Percentiles rank a stretch among this genome's conserved stretches.
These are phyloP conservation scores for Chaetoceros muelleri DNA, from an alignment of 108 stramenopile genomes.

Conservation along the genomic window DNA sequence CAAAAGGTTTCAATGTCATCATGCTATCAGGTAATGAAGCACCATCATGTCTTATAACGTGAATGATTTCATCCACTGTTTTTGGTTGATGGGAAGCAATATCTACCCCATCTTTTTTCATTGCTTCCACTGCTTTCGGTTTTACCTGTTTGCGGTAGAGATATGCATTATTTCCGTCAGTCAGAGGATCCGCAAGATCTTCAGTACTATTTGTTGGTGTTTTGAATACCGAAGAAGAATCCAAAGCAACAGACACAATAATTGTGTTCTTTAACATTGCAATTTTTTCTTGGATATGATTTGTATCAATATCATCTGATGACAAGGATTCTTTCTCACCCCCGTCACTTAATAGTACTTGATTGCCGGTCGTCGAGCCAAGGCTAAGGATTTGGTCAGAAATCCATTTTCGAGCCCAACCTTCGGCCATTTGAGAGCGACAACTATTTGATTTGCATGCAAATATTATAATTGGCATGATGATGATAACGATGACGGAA, in stretches of 20 bases:
- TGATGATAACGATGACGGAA: background rate
- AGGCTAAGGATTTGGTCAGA: background rate
- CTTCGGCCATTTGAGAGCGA: slow-evolving; percentile 6
- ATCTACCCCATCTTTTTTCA: slow-evolving; percentile 1
- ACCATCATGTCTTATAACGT: background rate
- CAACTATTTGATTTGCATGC: slow-evolving; percentile 4
- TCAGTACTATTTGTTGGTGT: background rate
- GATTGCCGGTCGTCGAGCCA: too few relatives aligned
- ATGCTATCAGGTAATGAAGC: background rate
- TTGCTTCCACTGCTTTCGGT: slow-evolving; percentile 2
- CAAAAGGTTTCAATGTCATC: background rate
- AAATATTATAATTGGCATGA: background rate
- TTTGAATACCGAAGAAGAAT: background rate
- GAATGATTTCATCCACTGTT: background rate
- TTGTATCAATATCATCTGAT: background rate
- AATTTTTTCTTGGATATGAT: background rate
- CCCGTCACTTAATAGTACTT: background rate
- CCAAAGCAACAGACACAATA: background rate
- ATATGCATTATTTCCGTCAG: too few relatives aligned
- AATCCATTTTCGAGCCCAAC: slow-evolving; percentile 6
- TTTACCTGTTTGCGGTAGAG: slow-evolving; percentile 1
- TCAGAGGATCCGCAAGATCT: background rate
- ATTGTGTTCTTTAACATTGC: background rate
- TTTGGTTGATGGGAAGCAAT: background rate
- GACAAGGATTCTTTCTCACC: background rate